Base-by-base conservation (phyloP, 2,329 filamentous ascomycete species). In the Mycosphaerella arachidis region DNA sequence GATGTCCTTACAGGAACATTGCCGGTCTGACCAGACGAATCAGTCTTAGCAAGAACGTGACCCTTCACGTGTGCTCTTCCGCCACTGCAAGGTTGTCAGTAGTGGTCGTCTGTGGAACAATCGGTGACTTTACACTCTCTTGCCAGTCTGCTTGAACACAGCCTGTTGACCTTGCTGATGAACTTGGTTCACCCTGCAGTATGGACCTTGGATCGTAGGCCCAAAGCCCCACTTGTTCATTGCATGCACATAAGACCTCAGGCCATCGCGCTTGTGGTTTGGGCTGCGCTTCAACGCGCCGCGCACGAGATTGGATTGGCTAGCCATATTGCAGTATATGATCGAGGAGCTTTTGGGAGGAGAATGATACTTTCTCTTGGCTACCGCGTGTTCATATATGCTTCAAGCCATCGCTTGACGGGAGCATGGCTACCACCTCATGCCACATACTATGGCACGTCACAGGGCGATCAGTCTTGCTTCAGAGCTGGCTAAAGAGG, bases 161-260 rank as follows among this genome's bases (percentile, higher is more conserved):
- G 63, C 58, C 30, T 59, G 64, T 48, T 80, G 76, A 20, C 80
- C 80, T 43, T 79, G 78, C 62, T 84, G 78, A 30, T 79, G 73
- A 57, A 81, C 69, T 35, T 77, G 75, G 31, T 79, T 77, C 61
- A 78, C 72, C 62, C 83, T 77, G 63, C 78, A 79, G 74, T 84
- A 90, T 7, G 85, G 86, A 4, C 87, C 86, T 1, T 81, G 79
- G 63, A 82, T 77, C 59, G 86, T 88, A 35, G 87, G 85, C 24
- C 80, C 74, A 70, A 89, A 85, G 59, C 82, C 79, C 71, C 67
- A 70, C 45, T 68, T 69, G 48, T 61, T 54, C 16, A 70, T 55
- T 27, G 67, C 66, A 54, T 68, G 65, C 16, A 65, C 67, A 37
- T 73, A 73, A 9, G 69, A 69, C 56, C 70, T 71, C 46, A 69